phyloP scores from a whole-genome alignment of 1,139 yeast species.

The Williopsis jadinii region DNA sequence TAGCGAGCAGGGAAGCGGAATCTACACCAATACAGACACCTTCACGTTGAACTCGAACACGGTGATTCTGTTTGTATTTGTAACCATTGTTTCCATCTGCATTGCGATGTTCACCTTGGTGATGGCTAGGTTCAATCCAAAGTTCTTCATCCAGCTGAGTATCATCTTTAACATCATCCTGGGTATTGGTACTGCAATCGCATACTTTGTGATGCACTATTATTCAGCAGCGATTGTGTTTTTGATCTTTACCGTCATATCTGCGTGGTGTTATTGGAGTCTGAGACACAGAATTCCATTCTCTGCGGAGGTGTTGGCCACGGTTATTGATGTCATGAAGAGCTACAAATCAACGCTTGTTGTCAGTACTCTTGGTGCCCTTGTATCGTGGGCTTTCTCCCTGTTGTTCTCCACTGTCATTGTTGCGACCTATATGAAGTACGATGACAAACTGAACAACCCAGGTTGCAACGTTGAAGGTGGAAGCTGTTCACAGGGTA shows the following conservation, averaged over 20 bases:
- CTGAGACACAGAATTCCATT: conserved; percentile 64
- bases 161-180: conserved; percentile 59
- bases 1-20: conserved; percentile 55
- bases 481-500: conserved; percentile 61
- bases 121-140: conserved; percentile 59
- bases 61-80: conserved; percentile 61
- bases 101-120: conserved; percentile 50
- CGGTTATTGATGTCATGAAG: conserved; percentile 71
- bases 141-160: conserved; percentile 62
- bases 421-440: conserved; percentile 73
- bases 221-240: conserved; percentile 79
- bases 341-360: conserved; percentile 61
- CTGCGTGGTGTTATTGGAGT: conserved; percentile 70
- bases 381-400: conserved; percentile 59
- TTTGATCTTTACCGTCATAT: conserved; percentile 51
- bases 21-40: conserved; percentile 45
- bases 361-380: conserved; percentile 57
- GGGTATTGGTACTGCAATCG: conserved; percentile 72
- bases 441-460: conserved; percentile 41
- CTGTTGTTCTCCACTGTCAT: conserved; percentile 60
- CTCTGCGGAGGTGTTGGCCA: conserved; percentile 66
- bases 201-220: conserved; percentile 55
- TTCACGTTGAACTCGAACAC: conserved; percentile 72
- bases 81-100: conserved; percentile 54
- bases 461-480: conserved; percentile 47